Evolutionary conservation across 192 early-diverging fungal species (phyloP).

Genomic region (Backusella australiensis): DNA sequence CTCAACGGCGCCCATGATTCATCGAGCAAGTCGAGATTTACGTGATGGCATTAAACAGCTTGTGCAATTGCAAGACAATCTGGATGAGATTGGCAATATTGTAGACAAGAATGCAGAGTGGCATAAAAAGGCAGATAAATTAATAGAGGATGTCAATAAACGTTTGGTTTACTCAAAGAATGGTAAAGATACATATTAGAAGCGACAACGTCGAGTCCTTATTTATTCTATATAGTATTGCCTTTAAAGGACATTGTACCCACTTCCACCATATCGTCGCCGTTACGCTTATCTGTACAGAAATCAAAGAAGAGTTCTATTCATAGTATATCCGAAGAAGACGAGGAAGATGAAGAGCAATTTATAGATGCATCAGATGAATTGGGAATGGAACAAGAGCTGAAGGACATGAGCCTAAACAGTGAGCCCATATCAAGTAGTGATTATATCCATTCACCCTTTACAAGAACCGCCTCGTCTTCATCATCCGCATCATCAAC

Average conservation of each 20-base stretch:
- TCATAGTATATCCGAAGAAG: constrained; percentile 1
- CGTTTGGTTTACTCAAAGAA: constrained; percentile 4
- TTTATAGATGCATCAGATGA: neutral
- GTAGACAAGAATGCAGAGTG: neutral
- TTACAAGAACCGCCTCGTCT: neutral
- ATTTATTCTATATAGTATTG: neutral
- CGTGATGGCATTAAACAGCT: constrained; percentile 27
- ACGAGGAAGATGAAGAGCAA: neutral
- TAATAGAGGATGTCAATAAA: constrained; percentile 19
- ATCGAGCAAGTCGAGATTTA: constrained; percentile 8
- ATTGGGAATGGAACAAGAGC: neutral
- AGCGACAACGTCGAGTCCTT: too few species aligned
- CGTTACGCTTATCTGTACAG: neutral
- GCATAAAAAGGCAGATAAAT: neutral
- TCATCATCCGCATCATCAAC: neutral
- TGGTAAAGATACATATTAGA: constrained; percentile 2
- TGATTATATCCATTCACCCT: neutral
- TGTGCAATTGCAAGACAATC: constrained; percentile 25
- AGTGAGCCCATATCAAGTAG: neutral
- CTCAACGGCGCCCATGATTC: neutral
- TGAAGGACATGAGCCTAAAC: neutral
- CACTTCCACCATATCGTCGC: neutral
- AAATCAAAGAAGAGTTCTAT: neutral
- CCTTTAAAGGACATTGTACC: constrained; percentile 7
- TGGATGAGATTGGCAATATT: constrained; percentile 8